Evolutionary conservation across 139 green algal genomes (phyloP), one percentile per base, ranked within the genome.

Genomic region (Micromonas commoda): DNA sequence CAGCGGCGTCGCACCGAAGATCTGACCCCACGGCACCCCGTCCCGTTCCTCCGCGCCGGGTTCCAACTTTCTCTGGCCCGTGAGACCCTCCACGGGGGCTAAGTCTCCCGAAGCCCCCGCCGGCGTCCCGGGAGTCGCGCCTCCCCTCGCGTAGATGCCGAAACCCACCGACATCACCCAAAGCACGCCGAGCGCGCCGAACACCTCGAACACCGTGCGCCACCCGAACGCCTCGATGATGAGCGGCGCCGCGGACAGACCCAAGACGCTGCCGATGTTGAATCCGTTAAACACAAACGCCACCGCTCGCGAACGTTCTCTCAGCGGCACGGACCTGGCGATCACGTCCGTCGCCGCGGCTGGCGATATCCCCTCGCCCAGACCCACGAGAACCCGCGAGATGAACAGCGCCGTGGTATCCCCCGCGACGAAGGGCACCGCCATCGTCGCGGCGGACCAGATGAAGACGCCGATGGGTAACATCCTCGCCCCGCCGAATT

Each of bases 361-460:
- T 3, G 95, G 95, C 21, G 91, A 87, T 28, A 97, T 83, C 24
- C 91, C 94, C 85, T 99, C 92, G n/a, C 95, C 94, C 4, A 97
- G 81, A 3, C 94, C 95, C 20, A 97, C 91, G 9, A 90, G 60
- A 20, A 91, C 88, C 3, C 94, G 83, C 0, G 88, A 35, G 37
- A 75, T 34, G 38, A 75, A 75, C 19, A 75, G 35, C 3, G 21
- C 33, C 35, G 31, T 28, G 24, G 29, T 29, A 31, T 75, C 26
- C 20, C 20, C 37, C 26, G 34, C 68, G 35, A 61, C 35, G 2
- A 75, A 61, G 34, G 68, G 68, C 35, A 75, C 53, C 34, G 32
- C 23, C n/a, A 87, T 85, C 37, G 76, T 80, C 76, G 63, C 76
- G 28, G 52, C 24, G 16, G 53, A 77, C 60, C 71, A 77, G 19